Evolutionary conservation across 352 stramenopile genomes (phyloP).

Genomic region (Bremia lactucae): DNA sequence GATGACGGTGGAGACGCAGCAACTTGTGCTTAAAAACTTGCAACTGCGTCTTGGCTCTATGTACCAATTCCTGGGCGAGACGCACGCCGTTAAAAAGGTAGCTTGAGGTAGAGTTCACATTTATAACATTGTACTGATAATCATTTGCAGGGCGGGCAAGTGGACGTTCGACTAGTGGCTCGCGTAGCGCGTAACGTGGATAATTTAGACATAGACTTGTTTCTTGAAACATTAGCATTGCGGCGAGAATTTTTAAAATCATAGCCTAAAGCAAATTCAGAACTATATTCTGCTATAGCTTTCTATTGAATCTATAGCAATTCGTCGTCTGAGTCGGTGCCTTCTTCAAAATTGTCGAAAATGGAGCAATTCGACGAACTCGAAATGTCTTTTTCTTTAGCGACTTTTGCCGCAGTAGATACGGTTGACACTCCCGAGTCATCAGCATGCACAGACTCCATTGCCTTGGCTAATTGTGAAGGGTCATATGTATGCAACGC

Average conservation of each 20-base stretch:
- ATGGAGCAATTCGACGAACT: constrained; percentile 29
- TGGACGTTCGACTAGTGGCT: constrained; percentile 51
- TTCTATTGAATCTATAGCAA: constrained; percentile 37
- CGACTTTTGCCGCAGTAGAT: background rate
- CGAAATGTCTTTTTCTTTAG: background rate
- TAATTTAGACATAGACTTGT: constrained; percentile 71
- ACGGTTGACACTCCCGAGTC: background rate
- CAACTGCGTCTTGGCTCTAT: constrained; percentile 58
- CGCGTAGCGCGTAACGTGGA: constrained; percentile 69
- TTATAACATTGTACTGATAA: background rate
- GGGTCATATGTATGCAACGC: constrained; percentile 76
- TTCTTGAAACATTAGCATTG: constrained; percentile 57
- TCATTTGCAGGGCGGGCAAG: constrained; percentile 7
- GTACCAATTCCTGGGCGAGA: constrained; percentile 81
- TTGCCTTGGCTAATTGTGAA: constrained; percentile 33
- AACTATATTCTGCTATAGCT: too few relatives aligned
- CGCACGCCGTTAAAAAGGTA: constrained; percentile 29
- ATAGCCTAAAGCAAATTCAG: too few relatives aligned
- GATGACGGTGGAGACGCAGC: constrained; percentile 56
- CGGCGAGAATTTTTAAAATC: constrained; percentile 59
- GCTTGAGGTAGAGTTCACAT: too few relatives aligned
- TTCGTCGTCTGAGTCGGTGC: constrained; percentile 55
- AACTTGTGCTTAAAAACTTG: constrained; percentile 37
- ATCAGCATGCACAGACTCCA: background rate
- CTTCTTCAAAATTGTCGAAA: constrained; percentile 63